Conservation (phyloP, 2,329 filamentous ascomycete genomes). For the Sporothrix humicola region DNA sequence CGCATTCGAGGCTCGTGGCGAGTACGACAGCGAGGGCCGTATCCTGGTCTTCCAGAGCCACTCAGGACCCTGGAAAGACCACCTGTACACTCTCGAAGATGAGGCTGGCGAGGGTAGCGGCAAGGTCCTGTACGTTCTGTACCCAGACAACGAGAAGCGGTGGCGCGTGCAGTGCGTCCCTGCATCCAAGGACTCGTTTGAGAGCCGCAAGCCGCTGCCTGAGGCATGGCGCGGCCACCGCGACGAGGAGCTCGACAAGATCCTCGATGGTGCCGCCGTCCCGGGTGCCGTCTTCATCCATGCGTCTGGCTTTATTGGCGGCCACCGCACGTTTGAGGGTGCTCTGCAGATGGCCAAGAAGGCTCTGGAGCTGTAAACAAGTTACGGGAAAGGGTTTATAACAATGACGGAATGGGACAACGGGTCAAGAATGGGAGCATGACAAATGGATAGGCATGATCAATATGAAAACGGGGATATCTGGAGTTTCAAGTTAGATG, state of each 20-base stretch:
- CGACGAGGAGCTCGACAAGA: conserved; percentile 79
- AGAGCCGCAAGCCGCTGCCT: conserved; percentile 88
- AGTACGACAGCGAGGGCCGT: conserved; percentile 67
- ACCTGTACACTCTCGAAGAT: conserved; percentile 84
- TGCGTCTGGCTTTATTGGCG: conserved; percentile 93
- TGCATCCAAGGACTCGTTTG: conserved; percentile 81
- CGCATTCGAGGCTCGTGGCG: conserved; percentile 72
- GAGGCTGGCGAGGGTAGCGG: conserved; percentile 65
- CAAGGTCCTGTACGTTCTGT: conserved; percentile 93
- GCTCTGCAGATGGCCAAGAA: conserved; percentile 83
- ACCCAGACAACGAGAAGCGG: conserved; percentile 72
- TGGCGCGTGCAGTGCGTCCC: conserved; percentile 97
- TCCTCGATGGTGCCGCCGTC: conserved; percentile 67
- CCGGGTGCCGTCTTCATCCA: conserved; percentile 89
- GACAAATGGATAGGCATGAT: background rate
- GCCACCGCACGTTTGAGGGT: conserved; percentile 89
- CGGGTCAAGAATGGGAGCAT: background rate
- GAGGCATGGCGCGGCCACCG: conserved; percentile 91
- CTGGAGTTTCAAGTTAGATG: background rate
- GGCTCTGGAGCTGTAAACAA: conserved; percentile 59
- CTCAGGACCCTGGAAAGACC: conserved; percentile 93
- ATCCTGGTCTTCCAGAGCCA: conserved; percentile 79
- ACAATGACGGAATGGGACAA: conserved; percentile 3
- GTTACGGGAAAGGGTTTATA: background rate
- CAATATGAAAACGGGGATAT: conserved; percentile 7